Evolutionary conservation across 345 rosid genomes (phyloP), one percentile per base, ranked within the genome.

Genomic region (Sisymbrium irio): DNA sequence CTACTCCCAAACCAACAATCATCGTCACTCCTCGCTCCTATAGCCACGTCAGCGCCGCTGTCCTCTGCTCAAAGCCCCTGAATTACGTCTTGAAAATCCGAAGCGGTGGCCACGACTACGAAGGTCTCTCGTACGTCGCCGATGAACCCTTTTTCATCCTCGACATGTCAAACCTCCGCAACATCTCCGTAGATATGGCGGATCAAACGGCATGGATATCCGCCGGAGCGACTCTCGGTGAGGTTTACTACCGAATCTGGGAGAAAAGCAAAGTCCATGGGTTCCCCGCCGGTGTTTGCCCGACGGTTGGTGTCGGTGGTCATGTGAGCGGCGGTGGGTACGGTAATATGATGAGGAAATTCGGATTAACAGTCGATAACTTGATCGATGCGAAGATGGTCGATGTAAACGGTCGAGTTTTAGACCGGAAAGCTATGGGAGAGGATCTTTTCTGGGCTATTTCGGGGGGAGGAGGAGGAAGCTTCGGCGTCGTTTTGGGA

Each of bases 281-380:
- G 0, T 86, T 79, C 20, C 90, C 93, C 1, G 93, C 84, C 1
- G 88, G 90, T 2, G 47, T 86, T 66, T 86, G 90, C 39, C 90
- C 88, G 0, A 88, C 88, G 6, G 93, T 88, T 1, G 92, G 88
- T 8, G 89, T 82, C 7, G 93, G 93, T 2, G 92, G 92, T 1
- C 92, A 85, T 51, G 4, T 88, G 0, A 86, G 93, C 32, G 90
- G 90, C 0, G 93, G 79, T 0, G 93, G 93, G 0, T 88, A 88
- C 18, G 93, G 93, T 2, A 83, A 75, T 9, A 75, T 88, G 84
- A 0, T 88, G 40, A 73, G 93, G 50, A 88, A 82, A 6, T 80
- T 67, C 28, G 93, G 93, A 4, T 67, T 88, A 37, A 55, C 93
- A 0, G 85, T 82, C 0, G 93, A 88, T 40, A 0, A 88, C 18